These are phyloP conservation scores for Hippophae rhamnoides DNA, from an alignment of 306 rosid species.

Conservation along the genomic window DNA sequence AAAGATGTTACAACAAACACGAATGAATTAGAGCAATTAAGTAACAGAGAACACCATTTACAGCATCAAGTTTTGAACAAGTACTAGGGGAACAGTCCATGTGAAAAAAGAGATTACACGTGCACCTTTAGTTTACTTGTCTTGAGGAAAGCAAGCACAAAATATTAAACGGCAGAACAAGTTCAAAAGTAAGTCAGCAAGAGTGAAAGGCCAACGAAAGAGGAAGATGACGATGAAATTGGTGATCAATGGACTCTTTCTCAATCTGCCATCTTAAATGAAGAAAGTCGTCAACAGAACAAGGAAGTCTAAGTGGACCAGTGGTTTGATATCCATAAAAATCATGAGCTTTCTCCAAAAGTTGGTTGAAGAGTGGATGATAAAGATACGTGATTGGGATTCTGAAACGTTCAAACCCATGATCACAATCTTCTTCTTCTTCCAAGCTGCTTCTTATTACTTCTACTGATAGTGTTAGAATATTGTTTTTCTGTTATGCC, in stretches of 20 bases:
- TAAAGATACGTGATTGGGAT: slow-evolving; percentile 56
- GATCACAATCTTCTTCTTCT: slow-evolving; percentile 21
- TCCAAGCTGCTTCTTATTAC: slow-evolving; percentile 39
- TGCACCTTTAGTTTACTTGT: no score
- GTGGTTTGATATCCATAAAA: slow-evolving; percentile 60
- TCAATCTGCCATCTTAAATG: slow-evolving; percentile 57
- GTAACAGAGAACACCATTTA: no score
- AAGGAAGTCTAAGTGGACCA: slow-evolving; percentile 63
- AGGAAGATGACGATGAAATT: slow-evolving; percentile 23
- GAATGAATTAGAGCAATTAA: no score
- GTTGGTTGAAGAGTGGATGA: slow-evolving; percentile 55
- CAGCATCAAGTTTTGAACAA: no score
- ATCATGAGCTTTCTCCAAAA: slow-evolving; percentile 11
- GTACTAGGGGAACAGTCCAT: no score
- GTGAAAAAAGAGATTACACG: no score
- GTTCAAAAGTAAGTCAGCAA: slow-evolving; percentile 18
- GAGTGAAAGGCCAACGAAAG: slow-evolving; percentile 40
- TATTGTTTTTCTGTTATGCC: no score
- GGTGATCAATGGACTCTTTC: slow-evolving; percentile 29
- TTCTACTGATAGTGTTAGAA: slow-evolving; percentile 47
- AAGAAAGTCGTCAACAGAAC: slow-evolving; percentile 59
- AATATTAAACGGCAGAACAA: no score
- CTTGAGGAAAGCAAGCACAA: no score
- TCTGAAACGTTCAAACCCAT: slow-evolving; percentile 28
- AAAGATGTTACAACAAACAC: no score